These are phyloP conservation scores for Rhodocollybia butyracea DNA, from an alignment of 768 basidiomycete genomes.

Conservation along the genomic window DNA sequence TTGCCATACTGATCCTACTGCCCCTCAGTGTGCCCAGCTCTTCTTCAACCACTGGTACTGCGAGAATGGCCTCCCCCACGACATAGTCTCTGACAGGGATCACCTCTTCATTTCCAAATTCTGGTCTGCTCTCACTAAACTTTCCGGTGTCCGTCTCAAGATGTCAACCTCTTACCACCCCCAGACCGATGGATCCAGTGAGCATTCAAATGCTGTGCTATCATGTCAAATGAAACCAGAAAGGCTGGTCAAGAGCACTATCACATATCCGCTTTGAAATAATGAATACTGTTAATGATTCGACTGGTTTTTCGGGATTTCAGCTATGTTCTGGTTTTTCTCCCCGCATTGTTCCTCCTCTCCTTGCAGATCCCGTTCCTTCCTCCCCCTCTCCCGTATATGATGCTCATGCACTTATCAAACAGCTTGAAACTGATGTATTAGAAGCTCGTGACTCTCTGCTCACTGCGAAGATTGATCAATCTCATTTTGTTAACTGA, in stretches of 20 bases:
- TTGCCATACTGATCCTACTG: slow-evolving; percentile 11
- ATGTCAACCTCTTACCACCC: slow-evolving; percentile 33
- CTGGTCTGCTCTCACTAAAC: slow-evolving; percentile 21
- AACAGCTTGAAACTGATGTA: not conserved
- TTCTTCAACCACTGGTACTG: no score
- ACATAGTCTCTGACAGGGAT: slow-evolving; percentile 29
- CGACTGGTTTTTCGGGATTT: slow-evolving; percentile 18
- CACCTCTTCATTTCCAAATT: slow-evolving; percentile 28
- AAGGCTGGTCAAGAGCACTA: slow-evolving; percentile 17
- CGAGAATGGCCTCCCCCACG: slow-evolving; percentile 24
- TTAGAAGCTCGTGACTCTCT: slow-evolving; percentile 9
- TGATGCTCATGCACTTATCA: not conserved
- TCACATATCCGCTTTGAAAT: slow-evolving; percentile 17
- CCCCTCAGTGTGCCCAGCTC: no score
- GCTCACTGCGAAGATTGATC: slow-evolving; percentile 14
- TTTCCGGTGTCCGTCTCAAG: slow-evolving; percentile 21
- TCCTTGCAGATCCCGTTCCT: no score
- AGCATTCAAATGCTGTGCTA: slow-evolving; percentile 21
- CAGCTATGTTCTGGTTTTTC: slow-evolving; percentile 15
- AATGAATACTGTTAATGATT: slow-evolving; percentile 16
- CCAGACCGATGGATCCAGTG: slow-evolving; percentile 27
- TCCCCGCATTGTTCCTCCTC: slow-evolving; percentile 14
- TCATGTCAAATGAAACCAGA: slow-evolving; percentile 20
- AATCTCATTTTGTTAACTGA: slow-evolving; percentile 16
- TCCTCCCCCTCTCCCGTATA: not conserved